Evolutionary conservation across 331 rosid species (phyloP).

Genomic region (Saraca asoca): DNA sequence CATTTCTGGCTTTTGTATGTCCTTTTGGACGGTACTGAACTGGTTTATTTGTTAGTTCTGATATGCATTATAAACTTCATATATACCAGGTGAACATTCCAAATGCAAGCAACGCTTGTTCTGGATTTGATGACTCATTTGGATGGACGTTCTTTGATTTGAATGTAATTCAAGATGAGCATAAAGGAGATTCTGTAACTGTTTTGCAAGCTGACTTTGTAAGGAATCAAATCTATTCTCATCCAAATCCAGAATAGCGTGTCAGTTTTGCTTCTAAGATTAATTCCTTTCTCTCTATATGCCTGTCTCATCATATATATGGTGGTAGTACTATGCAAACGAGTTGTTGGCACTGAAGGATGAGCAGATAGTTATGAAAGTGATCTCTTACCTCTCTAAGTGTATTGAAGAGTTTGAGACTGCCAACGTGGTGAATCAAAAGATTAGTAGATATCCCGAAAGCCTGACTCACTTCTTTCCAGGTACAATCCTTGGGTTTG

Average conservation of each 20-base stretch:
- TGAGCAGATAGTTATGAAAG: conserved; percentile 42
- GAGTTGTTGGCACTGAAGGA: conserved; percentile 53
- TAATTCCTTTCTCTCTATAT: neutral
- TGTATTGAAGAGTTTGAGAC: conserved; percentile 46
- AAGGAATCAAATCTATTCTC: conserved; percentile 34
- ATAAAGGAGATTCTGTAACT: conserved; percentile 41
- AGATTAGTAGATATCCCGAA: conserved; percentile 52
- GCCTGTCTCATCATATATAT: neutral
- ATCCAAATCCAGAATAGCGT: neutral
- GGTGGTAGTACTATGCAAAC: conserved; percentile 50
- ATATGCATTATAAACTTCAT: conserved; percentile 20
- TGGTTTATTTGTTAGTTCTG: neutral
- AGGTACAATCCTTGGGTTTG: conserved; percentile 34
- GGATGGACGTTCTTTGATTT: conserved; percentile 67
- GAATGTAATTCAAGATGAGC: conserved; percentile 54
- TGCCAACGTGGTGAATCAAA: conserved; percentile 39
- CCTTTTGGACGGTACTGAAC: neutral
- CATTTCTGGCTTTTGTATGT: neutral
- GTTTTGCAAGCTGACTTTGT: conserved; percentile 67
- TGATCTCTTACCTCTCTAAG: conserved; percentile 52
- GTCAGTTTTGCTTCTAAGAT: neutral
- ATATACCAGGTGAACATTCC: conserved; percentile 54
- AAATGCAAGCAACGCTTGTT: conserved; percentile 52
- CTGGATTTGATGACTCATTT: conserved; percentile 44
- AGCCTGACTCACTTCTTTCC: conserved; percentile 57